Conservation (phyloP, 495 filamentous ascomycete species). For the Podospora australis region DNA sequence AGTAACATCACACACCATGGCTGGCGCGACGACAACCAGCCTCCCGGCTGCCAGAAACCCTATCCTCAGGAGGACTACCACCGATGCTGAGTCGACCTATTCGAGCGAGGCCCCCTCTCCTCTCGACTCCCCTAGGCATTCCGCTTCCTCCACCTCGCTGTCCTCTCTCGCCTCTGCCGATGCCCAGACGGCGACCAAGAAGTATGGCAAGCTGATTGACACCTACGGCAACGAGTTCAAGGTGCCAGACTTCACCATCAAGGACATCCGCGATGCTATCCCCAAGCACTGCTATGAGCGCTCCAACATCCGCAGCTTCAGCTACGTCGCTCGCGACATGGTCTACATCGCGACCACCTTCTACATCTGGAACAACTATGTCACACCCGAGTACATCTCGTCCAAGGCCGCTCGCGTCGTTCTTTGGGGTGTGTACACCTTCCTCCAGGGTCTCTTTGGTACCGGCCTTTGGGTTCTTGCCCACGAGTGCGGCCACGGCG, state of each 20-base stretch:
- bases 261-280: conserved; percentile 75
- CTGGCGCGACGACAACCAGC: conserved; percentile 31
- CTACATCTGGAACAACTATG: conserved; percentile 59
- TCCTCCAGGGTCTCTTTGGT: conserved; percentile 69
- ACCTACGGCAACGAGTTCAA: conserved; percentile 70
- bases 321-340: conserved; percentile 67
- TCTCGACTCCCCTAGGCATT: conserved; percentile 62
- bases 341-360: conserved; percentile 56
- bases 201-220: conserved; percentile 56
- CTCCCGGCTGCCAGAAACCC: conserved; percentile 32
- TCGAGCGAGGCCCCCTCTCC: conserved; percentile 60
- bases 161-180: conserved; percentile 75
- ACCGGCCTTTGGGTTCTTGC: conserved; percentile 82
- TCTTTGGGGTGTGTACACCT: conserved; percentile 64
- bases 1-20: conserved; percentile 25
- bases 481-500: conserved; percentile 84
- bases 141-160: conserved; percentile 81
- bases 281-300: conserved; percentile 76
- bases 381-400: conserved; percentile 53
- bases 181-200: conserved; percentile 9
- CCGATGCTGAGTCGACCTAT: conserved; percentile 40
- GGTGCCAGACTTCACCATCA: conserved; percentile 70
- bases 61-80: conserved; percentile 33
- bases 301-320: conserved; percentile 53
- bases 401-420: conserved; percentile 47